Base-by-base conservation (phyloP, 352 stramenopile species). In the Phytopythium boreale region DNA sequence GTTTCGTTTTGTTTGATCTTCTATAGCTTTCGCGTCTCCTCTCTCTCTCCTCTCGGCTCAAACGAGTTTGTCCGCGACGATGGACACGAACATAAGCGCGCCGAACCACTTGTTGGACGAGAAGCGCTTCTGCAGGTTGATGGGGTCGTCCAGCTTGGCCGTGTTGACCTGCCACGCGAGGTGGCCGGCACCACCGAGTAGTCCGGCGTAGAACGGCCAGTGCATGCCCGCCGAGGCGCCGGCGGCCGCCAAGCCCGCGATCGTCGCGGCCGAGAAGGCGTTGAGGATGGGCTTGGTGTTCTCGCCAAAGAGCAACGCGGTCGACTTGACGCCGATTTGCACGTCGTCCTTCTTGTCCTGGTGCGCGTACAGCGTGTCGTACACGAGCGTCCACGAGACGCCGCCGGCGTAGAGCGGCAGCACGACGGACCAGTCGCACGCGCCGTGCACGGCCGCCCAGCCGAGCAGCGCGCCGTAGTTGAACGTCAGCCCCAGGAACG, bases 301-400 rank as follows among this genome's bases (percentile, higher is more conserved):
- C 29, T 97, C 84, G 26, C 94, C 97, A 80, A 99, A 98, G 9
- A 97, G 89, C 59, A 99, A 77, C 34, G 97, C 97, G 17, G 97
- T 99, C 19, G 93, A 98, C 59, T 95, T 90, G 47, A 99, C 88
- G 39, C 97, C 97, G 44, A 99, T 92, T 64, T 95, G 89, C 46
- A 82, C 68, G 83, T 99, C 97, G 73, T 99, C 97, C 17, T 87
- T 86, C 84, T 99, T 99, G 82, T 99, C 86, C 62, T 99, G 97
- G 78, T 99, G 96, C 15, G 97, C 98, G 80, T 99, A 99, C 26
- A 99, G 75, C 17, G 97, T 99, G 79, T 99, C 98, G 75, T 99
- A 99, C n/a, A 99, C 91, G 31, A 99, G 69, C 22, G 98, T 99
- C 97, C 97, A 99, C n/a, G 85, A 85, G 11, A 99, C 80, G 34